Conservation (phyloP, 768 basidiomycete species). For the Russula griseocarnosa region DNA sequence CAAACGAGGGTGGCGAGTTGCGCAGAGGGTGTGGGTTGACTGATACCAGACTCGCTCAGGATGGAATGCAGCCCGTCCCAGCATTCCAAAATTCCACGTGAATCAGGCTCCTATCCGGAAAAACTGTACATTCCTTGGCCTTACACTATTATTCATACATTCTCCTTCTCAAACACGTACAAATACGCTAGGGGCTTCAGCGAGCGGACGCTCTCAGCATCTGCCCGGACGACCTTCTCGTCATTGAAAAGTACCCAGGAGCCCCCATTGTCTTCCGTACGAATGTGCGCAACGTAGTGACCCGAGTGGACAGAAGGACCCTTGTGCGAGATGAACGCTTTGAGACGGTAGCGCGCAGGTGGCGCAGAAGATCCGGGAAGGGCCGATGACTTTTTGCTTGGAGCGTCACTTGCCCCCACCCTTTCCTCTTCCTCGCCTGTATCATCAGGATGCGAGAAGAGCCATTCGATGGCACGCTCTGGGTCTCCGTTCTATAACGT, state of each 20-base stretch:
- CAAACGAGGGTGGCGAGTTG: no score
- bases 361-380: constrained; percentile 45
- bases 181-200: constrained; percentile 86
- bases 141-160: no score
- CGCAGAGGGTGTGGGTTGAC: no score
- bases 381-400: not conserved
- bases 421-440: constrained; percentile 51
- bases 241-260: constrained; percentile 92
- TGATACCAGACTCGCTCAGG: no score
- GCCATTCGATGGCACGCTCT: constrained; percentile 92
- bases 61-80: no score
- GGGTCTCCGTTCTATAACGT: constrained; percentile 56
- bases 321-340: constrained; percentile 97
- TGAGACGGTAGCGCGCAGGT: constrained; percentile 75
- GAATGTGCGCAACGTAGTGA: constrained; percentile 85
- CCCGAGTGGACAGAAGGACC: constrained; percentile 93
- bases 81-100: no score
- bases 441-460: constrained; percentile 92
- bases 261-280: constrained; percentile 41
- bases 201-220: constrained; percentile 72
- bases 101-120: no score
- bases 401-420: not conserved
- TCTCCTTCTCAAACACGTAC: constrained; percentile 77
- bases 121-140: no score
- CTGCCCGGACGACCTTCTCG: constrained; percentile 91